Evolutionary conservation across 345 rosid genomes (phyloP).

Genomic region (Clausena lansium): DNA sequence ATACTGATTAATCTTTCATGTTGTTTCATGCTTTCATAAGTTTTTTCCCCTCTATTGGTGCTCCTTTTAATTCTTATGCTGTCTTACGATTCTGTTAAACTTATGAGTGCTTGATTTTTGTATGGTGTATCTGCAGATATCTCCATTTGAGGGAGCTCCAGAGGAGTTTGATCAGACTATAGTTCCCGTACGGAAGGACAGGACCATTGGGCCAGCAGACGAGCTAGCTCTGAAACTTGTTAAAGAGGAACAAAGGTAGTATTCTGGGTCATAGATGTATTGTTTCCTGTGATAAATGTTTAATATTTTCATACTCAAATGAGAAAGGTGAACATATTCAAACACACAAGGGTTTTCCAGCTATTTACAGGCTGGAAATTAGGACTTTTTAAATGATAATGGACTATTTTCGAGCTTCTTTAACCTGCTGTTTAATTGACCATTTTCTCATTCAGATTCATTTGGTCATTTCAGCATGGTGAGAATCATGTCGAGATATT

Average conservation of each 20-base stretch:
- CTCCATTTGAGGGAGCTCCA: slow-evolving; percentile 79
- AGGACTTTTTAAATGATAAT: no score
- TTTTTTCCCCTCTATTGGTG: background rate
- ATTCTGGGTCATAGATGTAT: background rate
- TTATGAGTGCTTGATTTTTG: slow-evolving; percentile 2
- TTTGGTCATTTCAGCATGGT: background rate
- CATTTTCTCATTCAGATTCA: background rate
- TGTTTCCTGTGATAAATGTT: background rate
- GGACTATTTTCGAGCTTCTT: background rate
- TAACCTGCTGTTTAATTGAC: background rate
- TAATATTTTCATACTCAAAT: background rate
- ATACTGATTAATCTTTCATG: background rate
- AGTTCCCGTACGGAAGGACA: slow-evolving; percentile 53
- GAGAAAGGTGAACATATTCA: background rate
- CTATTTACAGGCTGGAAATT: background rate
- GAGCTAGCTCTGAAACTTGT: slow-evolving; percentile 57
- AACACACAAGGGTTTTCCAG: background rate
- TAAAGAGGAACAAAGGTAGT: slow-evolving; percentile 78
- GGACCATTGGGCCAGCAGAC: slow-evolving; percentile 63
- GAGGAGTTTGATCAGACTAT: slow-evolving; percentile 94
- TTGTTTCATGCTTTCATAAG: background rate
- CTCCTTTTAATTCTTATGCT: background rate
- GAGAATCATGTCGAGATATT: background rate
- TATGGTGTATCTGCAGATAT: slow-evolving; percentile 39
- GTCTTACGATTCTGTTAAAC: background rate